Evolutionary conservation across 805 yeast genomes (phyloP).

Genomic region (Starmerella stellata): DNA sequence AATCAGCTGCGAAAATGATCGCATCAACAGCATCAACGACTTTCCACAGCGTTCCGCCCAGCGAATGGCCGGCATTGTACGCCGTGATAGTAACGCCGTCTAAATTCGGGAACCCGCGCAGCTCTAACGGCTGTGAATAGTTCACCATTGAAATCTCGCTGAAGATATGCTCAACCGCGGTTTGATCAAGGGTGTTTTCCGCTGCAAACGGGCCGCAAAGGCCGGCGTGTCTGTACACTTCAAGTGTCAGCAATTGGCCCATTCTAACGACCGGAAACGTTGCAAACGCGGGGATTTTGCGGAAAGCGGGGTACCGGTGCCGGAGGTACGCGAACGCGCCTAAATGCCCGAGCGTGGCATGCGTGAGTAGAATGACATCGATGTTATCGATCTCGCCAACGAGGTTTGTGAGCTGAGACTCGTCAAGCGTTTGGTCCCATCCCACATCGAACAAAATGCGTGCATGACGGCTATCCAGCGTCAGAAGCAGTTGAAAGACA

Average conservation of each 20-base stretch:
- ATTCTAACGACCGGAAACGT: constrained; percentile 79
- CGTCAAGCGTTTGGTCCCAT: constrained; percentile 22
- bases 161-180: constrained; percentile 64
- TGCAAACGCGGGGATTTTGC: constrained; percentile 59
- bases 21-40: constrained; percentile 57
- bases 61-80: constrained; percentile 74
- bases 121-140: constrained; percentile 44
- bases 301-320: constrained; percentile 35
- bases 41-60: constrained; percentile 89
- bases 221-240: constrained; percentile 55
- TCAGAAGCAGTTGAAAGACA: constrained; percentile 20
- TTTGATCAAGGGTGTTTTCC: constrained; percentile 37
- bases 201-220: constrained; percentile 47
- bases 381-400: constrained; percentile 31
- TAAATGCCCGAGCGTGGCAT: constrained; percentile 58
- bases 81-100: constrained; percentile 43
- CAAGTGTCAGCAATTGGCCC: constrained; percentile 75
- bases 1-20: constrained; percentile 71
- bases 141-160: constrained; percentile 54
- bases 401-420: constrained; percentile 11
- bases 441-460: constrained; percentile 26
- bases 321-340: constrained; percentile 65
- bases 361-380: constrained; percentile 66
- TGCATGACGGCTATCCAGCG: constrained; percentile 20
- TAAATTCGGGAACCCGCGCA: constrained; percentile 8